Base-by-base conservation (phyloP, 345 rosid genomes). In the Dovyalis caffra region DNA sequence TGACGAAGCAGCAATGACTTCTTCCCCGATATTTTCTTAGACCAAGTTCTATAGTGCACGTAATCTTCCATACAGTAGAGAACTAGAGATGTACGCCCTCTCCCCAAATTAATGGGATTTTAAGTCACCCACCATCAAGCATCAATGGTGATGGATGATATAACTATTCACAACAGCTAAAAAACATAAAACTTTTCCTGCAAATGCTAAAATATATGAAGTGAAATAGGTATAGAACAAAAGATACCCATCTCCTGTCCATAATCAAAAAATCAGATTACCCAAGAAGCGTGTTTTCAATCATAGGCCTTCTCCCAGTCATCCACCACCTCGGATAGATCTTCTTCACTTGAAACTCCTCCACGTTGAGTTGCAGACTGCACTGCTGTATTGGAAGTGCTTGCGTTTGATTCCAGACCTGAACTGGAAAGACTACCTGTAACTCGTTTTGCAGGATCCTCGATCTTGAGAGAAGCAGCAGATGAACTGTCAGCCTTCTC, bases 231-330 rank as follows among this genome's bases (percentile, higher is more conserved):
- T 37, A 33, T 64, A 45, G 23, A 32, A 31, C 34, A 66, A 21
- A 69, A 12, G 26, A 20, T 32, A 40, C 40, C 31, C 29, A 9
- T 18, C 47, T 43, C 57, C 18, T 8, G 26, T 40, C 10, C 58
- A 21, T 14, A 32, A n/a, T 29, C 25, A 23, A 57, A 58, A 29
- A 69, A 56, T 62, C 47, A 47, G 25, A 32, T 45, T 20, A 33
- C 14, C 28, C 74, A 25, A 43, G 25, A 20, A 32, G 23, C 66
- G 33, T 53, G 61, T 76, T 71, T 51, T 67, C 79, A 84, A 28
- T 92, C 93, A 66, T 82, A 95, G 73, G 90, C 95, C 72, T 92
- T 86, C 81, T 92, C 98, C 99, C 97, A 92, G 73, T 92, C 94
- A 75, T 95, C 97, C 40, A 80, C 92, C 67, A 91, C 97, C 37